Evolutionary conservation across 1,284 basidiomycete species (phyloP), one percentile per base, ranked within the genome.

Genomic region (Irpex sp.): DNA sequence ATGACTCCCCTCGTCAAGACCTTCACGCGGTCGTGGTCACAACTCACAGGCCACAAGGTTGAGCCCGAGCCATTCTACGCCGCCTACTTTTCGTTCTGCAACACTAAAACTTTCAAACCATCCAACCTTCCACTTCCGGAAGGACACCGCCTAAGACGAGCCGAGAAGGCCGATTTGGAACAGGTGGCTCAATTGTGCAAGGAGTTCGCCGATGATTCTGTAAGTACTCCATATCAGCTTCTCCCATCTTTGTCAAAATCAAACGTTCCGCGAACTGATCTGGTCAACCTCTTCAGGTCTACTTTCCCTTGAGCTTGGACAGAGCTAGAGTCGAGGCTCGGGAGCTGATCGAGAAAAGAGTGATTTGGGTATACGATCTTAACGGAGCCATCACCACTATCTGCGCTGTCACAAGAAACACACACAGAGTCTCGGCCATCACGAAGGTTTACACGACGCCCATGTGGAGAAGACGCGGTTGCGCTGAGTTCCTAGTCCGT

Each of bases 401-500:
- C 59, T 82, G 81, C 65, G 81, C 81, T 26, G 80, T 80, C 56
- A 80, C 81, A 17, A 80, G 82, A 19, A 76, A 74, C 64, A 79
- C 78, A 7, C 73, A 77, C 56, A 74, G 74, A 49, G 78, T 82
- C 19, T 77, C 78, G 26, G 80, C 80, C 13, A 80, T 84, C 69
- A 82, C 81, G 51, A 84, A 83, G 69, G 82, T 83, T 5, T 82
- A 79, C 70, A 83, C 82, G 13, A 75, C 75, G 11, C 77, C 78
- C 4, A 66, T 68, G 40, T 81, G 74, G 74, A 74, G 82, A 64
- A 73, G 78, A n/a, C 69, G 73, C 26, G 79, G 82, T 4, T 82
- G 77, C 67, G 82, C 82, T 6, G 80, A 82, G 66, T 72, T 75
- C 61, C 74, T 83, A 26, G 82, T 83, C 13, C 74, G 79, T 49